Percentiles rank a stretch among this genome's conserved stretches.
phyloP scores from a whole-genome alignment of 768 basidiomycete genomes.

The Russula griseocarnosa region DNA sequence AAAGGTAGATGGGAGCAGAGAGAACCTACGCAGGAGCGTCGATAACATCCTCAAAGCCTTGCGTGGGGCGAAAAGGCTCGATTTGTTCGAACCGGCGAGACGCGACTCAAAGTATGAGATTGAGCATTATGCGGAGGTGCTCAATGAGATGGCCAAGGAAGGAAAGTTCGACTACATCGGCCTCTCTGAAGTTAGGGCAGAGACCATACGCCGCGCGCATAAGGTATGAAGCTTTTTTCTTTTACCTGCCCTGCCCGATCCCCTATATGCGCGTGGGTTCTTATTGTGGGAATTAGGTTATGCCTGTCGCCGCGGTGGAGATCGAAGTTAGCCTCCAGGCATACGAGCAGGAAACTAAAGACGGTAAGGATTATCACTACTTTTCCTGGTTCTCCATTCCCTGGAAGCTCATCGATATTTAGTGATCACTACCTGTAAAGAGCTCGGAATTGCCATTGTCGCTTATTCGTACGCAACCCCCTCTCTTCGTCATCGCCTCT shows the following conservation, averaged over 20 bases:
- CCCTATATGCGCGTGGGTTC: not conserved
- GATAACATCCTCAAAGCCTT: slow-evolving; percentile 43
- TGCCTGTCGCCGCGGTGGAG: slow-evolving; percentile 50
- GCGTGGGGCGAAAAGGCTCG: slow-evolving; percentile 51
- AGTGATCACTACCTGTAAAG: slow-evolving; percentile 52
- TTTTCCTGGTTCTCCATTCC: not conserved
- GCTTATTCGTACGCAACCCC: slow-evolving; percentile 50
- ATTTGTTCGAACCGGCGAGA: slow-evolving; percentile 55
- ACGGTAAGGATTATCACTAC: slow-evolving; percentile 32
- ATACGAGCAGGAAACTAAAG: slow-evolving; percentile 49
- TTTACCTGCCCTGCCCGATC: slow-evolving; percentile 30
- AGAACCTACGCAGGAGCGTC: slow-evolving; percentile 48
- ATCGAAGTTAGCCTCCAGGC: slow-evolving; percentile 65
- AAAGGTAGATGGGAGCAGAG: slow-evolving; percentile 35
- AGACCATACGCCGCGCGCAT: slow-evolving; percentile 42
- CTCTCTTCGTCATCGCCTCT: not conserved
- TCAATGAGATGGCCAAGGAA: slow-evolving; percentile 47
- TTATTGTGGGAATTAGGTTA: not conserved
- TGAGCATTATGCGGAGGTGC: slow-evolving; percentile 43
- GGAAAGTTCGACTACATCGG: slow-evolving; percentile 60
- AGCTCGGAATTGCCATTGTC: slow-evolving; percentile 55
- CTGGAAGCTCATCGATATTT: not conserved
- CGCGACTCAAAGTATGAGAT: slow-evolving; percentile 43
- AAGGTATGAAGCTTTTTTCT: slow-evolving; percentile 40
- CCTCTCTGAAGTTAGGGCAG: slow-evolving; percentile 50